These are phyloP conservation scores for Chytriomyces confervae DNA, from an alignment of 192 early-diverging fungal genomes.

Conservation along the genomic window DNA sequence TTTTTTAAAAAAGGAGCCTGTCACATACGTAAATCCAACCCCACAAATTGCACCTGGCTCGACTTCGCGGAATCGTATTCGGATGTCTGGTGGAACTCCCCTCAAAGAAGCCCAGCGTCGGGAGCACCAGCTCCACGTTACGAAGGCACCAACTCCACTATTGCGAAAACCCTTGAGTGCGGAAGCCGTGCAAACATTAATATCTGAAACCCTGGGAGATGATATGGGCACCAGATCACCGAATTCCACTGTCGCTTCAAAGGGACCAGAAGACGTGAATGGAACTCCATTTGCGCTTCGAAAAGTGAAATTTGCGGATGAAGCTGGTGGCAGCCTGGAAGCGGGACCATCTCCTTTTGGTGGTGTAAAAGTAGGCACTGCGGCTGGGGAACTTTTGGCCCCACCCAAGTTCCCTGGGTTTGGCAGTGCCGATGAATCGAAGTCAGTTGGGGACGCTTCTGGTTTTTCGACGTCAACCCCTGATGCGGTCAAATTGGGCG, in stretches of 20 bases:
- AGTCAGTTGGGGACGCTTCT: background rate
- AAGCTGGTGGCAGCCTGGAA: constrained; percentile 19
- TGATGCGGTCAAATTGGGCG: background rate
- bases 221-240: background rate
- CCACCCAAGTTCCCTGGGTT: constrained; percentile 4
- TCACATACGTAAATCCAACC: background rate
- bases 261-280: background rate
- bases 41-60: constrained; percentile 11
- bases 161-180: constrained; percentile 18
- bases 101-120: constrained; percentile 18
- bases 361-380: background rate
- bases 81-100: constrained; percentile 8
- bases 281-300: background rate
- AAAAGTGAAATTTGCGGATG: constrained; percentile 34
- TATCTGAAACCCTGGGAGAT: background rate
- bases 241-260: too few species aligned
- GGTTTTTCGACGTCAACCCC: background rate
- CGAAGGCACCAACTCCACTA: constrained; percentile 17
- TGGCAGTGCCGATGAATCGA: background rate
- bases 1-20: background rate
- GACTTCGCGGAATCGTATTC: constrained; percentile 13
- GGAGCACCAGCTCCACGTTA: background rate
- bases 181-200: constrained; percentile 2
- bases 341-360: constrained; percentile 17
- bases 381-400: background rate